Base-by-base conservation (phyloP, 2,329 filamentous ascomycete species). In the Xylariomycetidae sp. region DNA sequence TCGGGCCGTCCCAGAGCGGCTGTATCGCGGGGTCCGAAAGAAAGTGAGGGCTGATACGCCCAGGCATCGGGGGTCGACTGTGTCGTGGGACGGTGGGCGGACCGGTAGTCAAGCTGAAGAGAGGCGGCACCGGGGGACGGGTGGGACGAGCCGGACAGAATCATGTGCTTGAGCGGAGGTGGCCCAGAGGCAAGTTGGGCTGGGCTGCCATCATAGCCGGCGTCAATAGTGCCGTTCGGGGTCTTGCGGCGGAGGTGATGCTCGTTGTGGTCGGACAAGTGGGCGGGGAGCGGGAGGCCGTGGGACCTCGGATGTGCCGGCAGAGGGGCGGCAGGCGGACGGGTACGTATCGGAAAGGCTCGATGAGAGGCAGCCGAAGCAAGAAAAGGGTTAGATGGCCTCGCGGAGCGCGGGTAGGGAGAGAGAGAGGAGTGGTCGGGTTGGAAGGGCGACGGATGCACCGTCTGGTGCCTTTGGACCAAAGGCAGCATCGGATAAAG, bases 201-300 rank as follows among this genome's bases (percentile, higher is more conserved):
- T 2, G 81, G 79, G 5, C 85, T 85, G 19, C 85, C 87, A 68
- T 96, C 89, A 53, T 95, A 95, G 9, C 87, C 88, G 34, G 85
- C 87, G 44, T 90, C 82, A 40, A 96, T 74, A 23, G 88, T 95
- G n/a, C 90, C 92, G 52, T 82, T 90, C 4, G 90, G 92, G 7
- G 90, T 96, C 60, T 96, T 96, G 46, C 90, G 78, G 45, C 90
- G 79, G 36, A 95, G 68, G 48, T 86, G 84, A 58, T 94, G 80
- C 57, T 95, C 87, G 34, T 60, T 56, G 35, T 60, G 57, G 4
- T 65, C 60, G 32, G 42, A 39, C 40, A 39, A 37, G 41, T 38
- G 46, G 42, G 43, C 52, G 36, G 40, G 43, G 13, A 48, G 35
- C 26, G 47, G 41, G 16, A 44, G 52, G 29, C 44, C 47, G 29